Percentiles rank a stretch among this genome's conserved stretches.
Conservation (phyloP, 2,329 filamentous ascomycete genomes). For the Gaeumannomyces sp. region DNA sequence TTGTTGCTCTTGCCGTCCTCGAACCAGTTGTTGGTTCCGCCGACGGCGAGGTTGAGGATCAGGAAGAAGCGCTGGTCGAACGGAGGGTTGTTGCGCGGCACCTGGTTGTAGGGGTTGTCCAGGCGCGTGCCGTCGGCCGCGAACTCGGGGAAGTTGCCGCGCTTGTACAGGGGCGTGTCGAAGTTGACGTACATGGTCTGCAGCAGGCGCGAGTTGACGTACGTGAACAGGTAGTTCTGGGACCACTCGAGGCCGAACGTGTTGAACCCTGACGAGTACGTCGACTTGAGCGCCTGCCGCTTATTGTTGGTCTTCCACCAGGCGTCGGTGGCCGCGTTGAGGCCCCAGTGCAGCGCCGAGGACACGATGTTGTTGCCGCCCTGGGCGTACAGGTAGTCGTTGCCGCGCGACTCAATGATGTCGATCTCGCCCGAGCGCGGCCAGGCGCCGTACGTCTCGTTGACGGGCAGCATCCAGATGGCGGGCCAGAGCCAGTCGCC, state of each 20-base stretch:
- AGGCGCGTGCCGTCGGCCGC: slow-evolving; percentile 60
- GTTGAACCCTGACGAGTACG: slow-evolving; percentile 63
- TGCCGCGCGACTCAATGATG: slow-evolving; percentile 73
- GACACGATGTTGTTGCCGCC: slow-evolving; percentile 78
- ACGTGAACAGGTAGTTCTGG: slow-evolving; percentile 82
- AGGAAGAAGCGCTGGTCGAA: slow-evolving; percentile 75
- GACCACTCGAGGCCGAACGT: slow-evolving; percentile 82
- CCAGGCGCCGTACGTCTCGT: slow-evolving; percentile 69
- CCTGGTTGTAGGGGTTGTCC: slow-evolving; percentile 56
- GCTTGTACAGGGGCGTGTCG: slow-evolving; percentile 58
- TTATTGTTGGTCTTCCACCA: slow-evolving; percentile 84
- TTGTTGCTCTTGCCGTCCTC: slow-evolving; percentile 64
- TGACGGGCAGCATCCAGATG: slow-evolving; percentile 82
- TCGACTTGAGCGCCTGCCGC: slow-evolving; percentile 66
- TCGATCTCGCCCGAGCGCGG: slow-evolving; percentile 79
- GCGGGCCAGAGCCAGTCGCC: slow-evolving; percentile 89
- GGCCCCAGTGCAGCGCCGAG: slow-evolving; percentile 78
- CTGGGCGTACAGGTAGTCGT: slow-evolving; percentile 69
- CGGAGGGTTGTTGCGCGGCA: slow-evolving; percentile 56
- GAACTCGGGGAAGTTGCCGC: slow-evolving; percentile 56
- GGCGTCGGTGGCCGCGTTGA: slow-evolving; percentile 62
- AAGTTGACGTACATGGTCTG: slow-evolving; percentile 79
- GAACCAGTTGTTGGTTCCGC: slow-evolving; percentile 80
- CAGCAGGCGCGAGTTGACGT: slow-evolving; percentile 71
- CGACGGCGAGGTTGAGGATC: slow-evolving; percentile 69